Evolutionary conservation across 441 rosid species (phyloP), one percentile per base, ranked within the genome.

Genomic region (Cnidoscolus chayamansa): DNA sequence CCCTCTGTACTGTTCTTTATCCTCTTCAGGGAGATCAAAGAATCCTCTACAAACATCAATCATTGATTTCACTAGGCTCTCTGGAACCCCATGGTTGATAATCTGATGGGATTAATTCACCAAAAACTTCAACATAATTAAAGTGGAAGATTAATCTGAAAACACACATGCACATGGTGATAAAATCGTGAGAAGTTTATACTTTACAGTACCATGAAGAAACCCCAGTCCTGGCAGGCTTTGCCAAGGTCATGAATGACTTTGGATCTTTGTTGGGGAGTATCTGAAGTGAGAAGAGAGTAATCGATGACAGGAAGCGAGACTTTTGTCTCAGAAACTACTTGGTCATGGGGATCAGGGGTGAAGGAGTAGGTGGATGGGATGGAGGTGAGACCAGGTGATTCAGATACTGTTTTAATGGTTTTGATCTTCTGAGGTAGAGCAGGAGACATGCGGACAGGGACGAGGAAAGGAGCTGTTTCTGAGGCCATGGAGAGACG

Each of bases 201-300:
- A 35, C 4, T 35, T 35, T 35, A 35, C 40, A 35, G 40, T 73
- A 84, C 90, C 87, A 77, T 80, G 79, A 86, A 83, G 80, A 86
- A 85, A 48, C 90, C 90, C 88, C 87, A 86, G 11, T 85, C 84
- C 25, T 71, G 77, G 43, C 88, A 86, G 56, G 88, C 90, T 61
- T 73, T 72, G 43, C 82, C 82, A 10, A 86, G 83, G 4, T 81
- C 76, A 1, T 50, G 79, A 68, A 85, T 30, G 40, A 49, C 37
- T 65, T 73, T 70, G 61, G 78, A 80, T 17, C 82, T 77, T 65
- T 83, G 79, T 16, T 62, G 67, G 5, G 75, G 83, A 47, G 16
- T 10, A 17, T 17, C 58, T 19, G 84, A 80, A 68, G 63, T 54
- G 16, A 86, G 82, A 12, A 83, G 72, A 20, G 86, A 85, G 74